Percentiles rank a stretch among this genome's conserved stretches.
phyloP scores from a whole-genome alignment of 2,329 filamentous ascomycete species.

The Aspergillus vadensis region DNA sequence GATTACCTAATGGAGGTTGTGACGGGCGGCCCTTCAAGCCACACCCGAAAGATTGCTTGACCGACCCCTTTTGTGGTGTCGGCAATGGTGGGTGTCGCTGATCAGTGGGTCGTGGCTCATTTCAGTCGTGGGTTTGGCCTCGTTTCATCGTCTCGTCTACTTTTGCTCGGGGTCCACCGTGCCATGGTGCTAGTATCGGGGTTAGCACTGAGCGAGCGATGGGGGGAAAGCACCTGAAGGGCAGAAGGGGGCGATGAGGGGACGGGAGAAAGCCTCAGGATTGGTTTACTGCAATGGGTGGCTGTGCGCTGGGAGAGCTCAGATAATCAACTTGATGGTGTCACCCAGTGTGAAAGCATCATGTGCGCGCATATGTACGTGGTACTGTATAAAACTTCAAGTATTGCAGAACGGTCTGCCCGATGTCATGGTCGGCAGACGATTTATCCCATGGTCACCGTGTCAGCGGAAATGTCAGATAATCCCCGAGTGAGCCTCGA shows the following conservation, averaged over 20 bases:
- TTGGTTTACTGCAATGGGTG: no score
- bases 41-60: background rate
- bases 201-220: background rate
- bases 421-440: background rate
- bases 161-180: slow-evolving; percentile 7
- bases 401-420: background rate
- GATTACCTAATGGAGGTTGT: background rate
- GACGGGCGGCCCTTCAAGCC: background rate
- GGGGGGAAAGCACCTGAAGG: background rate
- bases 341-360: background rate
- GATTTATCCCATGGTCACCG: background rate
- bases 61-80: slow-evolving; percentile 2
- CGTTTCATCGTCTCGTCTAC: slow-evolving; percentile 1
- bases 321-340: no score
- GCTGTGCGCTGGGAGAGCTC: no score
- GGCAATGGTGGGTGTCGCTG: slow-evolving; percentile 9
- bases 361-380: background rate
- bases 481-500: background rate
- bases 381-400: background rate
- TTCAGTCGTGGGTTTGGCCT: background rate
- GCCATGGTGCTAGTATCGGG: background rate
- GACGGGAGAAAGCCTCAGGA: background rate
- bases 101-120: slow-evolving; percentile 13
- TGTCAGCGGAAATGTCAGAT: slow-evolving; percentile 1
- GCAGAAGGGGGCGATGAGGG: background rate